Evolutionary conservation across 805 yeast species (phyloP).

Genomic region (Saccharomycopsis fodiens): DNA sequence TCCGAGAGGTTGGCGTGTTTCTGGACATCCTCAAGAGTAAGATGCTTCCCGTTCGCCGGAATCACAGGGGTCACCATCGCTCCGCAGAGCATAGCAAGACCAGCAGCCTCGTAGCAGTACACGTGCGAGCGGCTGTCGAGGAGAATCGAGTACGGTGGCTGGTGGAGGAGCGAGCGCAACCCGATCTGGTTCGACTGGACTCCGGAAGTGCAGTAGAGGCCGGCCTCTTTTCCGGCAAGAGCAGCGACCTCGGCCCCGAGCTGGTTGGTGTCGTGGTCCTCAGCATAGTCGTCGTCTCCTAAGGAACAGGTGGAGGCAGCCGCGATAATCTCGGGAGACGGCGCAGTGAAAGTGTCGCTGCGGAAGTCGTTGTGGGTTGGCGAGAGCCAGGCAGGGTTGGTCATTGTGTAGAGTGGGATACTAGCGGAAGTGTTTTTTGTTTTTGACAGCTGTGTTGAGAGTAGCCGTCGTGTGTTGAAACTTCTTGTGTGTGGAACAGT

Average conservation of each 20-base stretch:
- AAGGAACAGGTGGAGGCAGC: conserved; percentile 49
- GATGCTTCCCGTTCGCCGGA: conserved; percentile 67
- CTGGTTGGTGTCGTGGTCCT: conserved; percentile 61
- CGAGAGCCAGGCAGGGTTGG: conserved; percentile 1
- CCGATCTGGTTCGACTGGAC: conserved; percentile 88
- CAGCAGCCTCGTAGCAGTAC: conserved; percentile 82
- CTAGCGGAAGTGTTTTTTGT: too few species aligned
- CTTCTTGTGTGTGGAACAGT: too few species aligned
- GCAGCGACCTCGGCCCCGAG: conserved; percentile 59
- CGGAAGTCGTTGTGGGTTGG: conserved; percentile 40
- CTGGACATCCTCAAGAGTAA: conserved; percentile 75
- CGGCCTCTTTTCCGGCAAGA: conserved; percentile 74
- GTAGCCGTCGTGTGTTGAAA: too few species aligned
- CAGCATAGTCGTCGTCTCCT: conserved; percentile 88
- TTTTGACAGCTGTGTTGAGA: too few species aligned
- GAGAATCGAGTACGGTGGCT: conserved; percentile 79
- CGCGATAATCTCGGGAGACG: conserved; percentile 64
- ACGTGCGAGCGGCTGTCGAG: conserved; percentile 87
- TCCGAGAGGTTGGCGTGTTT: conserved; percentile 58
- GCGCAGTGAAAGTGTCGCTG: conserved; percentile 88
- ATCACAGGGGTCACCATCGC: conserved; percentile 84
- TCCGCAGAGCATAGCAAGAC: conserved; percentile 79
- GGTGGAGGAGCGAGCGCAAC: conserved; percentile 61
- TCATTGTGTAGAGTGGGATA: not conserved
- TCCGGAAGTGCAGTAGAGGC: conserved; percentile 79